Conservation (phyloP, 2,329 filamentous ascomycete species). For the Aspergillus awamori region DNA sequence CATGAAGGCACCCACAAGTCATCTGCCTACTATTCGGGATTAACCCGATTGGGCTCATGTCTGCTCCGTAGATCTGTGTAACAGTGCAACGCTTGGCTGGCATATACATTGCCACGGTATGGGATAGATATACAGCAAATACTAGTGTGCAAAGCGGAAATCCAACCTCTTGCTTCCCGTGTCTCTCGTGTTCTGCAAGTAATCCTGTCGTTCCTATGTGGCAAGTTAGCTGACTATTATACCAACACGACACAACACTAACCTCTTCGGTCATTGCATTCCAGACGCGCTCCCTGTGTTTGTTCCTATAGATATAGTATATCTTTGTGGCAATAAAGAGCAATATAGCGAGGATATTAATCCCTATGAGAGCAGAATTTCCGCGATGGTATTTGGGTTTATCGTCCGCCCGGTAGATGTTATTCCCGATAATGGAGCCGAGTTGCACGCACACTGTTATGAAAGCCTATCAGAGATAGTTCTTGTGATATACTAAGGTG, state of each 20-base stretch:
- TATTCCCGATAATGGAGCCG: slow-evolving; percentile 37
- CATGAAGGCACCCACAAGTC: too few species aligned
- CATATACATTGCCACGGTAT: too few species aligned
- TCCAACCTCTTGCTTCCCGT: slow-evolving; percentile 46
- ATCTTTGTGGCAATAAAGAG: slow-evolving; percentile 46
- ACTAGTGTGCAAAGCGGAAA: slow-evolving; percentile 22
- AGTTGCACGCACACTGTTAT: slow-evolving; percentile 35
- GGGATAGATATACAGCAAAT: not conserved
- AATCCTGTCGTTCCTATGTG: slow-evolving; percentile 31
- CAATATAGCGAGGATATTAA: slow-evolving; percentile 51
- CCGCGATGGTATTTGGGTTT: slow-evolving; percentile 56
- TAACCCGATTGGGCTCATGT: too few species aligned
- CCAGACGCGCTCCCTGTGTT: slow-evolving; percentile 45
- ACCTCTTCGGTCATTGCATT: slow-evolving; percentile 35
- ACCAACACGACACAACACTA: slow-evolving; percentile 21
- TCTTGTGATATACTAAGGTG: not conserved
- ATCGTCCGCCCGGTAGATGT: slow-evolving; percentile 57
- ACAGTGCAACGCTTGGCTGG: too few species aligned
- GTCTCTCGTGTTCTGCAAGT: slow-evolving; percentile 50
- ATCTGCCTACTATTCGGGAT: too few species aligned
- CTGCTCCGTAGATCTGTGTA: too few species aligned
- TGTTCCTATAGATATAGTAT: slow-evolving; percentile 34
- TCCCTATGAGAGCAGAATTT: slow-evolving; percentile 55
- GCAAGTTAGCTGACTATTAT: not conserved
- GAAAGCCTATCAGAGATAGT: slow-evolving; percentile 11